These are phyloP conservation scores for Penicillium sp. DNA, from an alignment of 2,329 filamentous ascomycete species.

Conservation along the genomic window DNA sequence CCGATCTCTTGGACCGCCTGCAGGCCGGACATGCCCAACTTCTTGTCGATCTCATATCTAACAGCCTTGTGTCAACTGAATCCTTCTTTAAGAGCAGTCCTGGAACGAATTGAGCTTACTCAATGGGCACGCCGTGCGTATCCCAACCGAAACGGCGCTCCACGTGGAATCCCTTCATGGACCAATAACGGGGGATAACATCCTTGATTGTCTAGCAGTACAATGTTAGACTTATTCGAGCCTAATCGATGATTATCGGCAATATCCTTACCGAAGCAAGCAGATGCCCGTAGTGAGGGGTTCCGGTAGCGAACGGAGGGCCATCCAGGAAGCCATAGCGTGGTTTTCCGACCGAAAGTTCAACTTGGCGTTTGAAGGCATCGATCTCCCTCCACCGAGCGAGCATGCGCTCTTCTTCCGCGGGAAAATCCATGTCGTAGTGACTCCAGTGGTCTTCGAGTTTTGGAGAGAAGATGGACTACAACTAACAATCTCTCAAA, in stretches of 20 bases:
- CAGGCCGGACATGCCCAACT: slow-evolving; percentile 80
- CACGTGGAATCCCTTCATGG: slow-evolving; percentile 92
- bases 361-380: slow-evolving; percentile 82
- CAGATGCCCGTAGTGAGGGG: slow-evolving; percentile 70
- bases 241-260: neutral
- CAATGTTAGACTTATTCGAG: neutral
- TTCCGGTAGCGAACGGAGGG: slow-evolving; percentile 70
- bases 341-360: slow-evolving; percentile 75
- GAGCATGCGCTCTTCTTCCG: slow-evolving; percentile 82
- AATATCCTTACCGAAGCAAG: slow-evolving; percentile 58
- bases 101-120: slow-evolving; percentile 37
- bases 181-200: slow-evolving; percentile 94
- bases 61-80: neutral
- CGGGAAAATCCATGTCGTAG: slow-evolving; percentile 85
- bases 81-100: neutral
- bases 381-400: slow-evolving; percentile 85
- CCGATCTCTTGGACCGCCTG: slow-evolving; percentile 84
- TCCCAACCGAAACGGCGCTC: slow-evolving; percentile 95
- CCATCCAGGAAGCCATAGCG: slow-evolving; percentile 96
- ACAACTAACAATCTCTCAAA: slow-evolving; percentile 9
- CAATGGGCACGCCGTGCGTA: slow-evolving; percentile 88
- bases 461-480: slow-evolving; percentile 26
- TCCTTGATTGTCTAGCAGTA: slow-evolving; percentile 73
- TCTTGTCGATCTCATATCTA: slow-evolving; percentile 90
- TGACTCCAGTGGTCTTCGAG: slow-evolving; percentile 40